Percentiles rank a stretch among this genome's conserved stretches.
These are phyloP conservation scores for California macrophylla DNA, from an alignment of 441 rosid species.

Conservation along the genomic window DNA sequence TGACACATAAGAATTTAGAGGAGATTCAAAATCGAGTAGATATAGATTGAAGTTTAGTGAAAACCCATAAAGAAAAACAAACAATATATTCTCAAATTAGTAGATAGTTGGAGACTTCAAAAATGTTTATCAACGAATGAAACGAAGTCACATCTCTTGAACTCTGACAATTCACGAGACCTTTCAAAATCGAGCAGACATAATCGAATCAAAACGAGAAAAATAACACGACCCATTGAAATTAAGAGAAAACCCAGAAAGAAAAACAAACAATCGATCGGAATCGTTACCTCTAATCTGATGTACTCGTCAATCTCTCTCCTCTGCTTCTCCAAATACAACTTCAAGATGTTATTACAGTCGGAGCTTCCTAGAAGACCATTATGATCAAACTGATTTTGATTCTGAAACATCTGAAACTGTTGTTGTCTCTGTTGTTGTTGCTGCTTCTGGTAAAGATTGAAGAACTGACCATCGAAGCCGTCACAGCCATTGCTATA, in stretches of 20 bases:
- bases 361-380: conserved; percentile 8
- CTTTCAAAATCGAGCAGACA: too few relatives aligned
- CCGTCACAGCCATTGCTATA: conserved; percentile 27
- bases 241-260: neutral
- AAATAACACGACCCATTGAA: neutral
- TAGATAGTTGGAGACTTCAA: too few relatives aligned
- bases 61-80: too few relatives aligned
- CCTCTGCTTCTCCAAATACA: neutral
- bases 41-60: too few relatives aligned
- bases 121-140: too few relatives aligned
- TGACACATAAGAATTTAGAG: too few relatives aligned
- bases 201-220: neutral
- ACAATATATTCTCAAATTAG: too few relatives aligned
- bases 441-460: conserved; percentile 18
- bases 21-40: too few relatives aligned
- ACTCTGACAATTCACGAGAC: too few relatives aligned
- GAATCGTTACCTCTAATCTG: conserved; percentile 37
- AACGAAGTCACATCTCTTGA: too few relatives aligned
- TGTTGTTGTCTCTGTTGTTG: conserved; percentile 17
- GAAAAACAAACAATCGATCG: neutral
- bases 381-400: conserved; percentile 13
- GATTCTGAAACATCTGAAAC: conserved; percentile 23
- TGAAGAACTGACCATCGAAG: conserved; percentile 17
- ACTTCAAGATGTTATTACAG: too few relatives aligned
- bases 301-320: conserved; percentile 24